Evolutionary conservation across 116 monocot species (phyloP), one percentile per base, ranked within the genome.

Genomic region (Papilionanthe hybrid): DNA sequence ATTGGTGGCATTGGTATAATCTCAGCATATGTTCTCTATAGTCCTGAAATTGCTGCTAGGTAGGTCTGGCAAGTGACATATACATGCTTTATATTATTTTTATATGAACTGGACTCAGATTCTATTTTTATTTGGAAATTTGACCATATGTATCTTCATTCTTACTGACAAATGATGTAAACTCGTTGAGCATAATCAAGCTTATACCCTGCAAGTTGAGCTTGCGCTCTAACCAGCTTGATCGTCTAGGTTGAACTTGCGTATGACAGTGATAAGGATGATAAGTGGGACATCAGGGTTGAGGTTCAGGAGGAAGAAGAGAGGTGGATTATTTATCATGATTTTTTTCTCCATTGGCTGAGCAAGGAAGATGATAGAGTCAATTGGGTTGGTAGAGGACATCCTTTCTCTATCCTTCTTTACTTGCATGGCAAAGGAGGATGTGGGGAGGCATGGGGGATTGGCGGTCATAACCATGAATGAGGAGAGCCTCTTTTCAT

Each of bases 1-100:
- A 92, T 99, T 78, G 99, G 99, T 81, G 92, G 95, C 23, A 63
- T 91, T 69, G 99, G 99, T 77, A 72, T 92, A 42, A 79, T 95
- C 58, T 95, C 95, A 72, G 95, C 99, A 56, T 95, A 92, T 85
- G 49, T 95, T 76, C 93, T 87, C 22, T 95, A 99, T 78, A 86
- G 95, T 47, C 85, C 92, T 68, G 95, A 93, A 86, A 87, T 89
- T 80, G 90, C 95, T 65, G 86, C 79, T 30, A 95, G 99, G 99
- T 99, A 81, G 43, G 85, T 5, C 41, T 23, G 47, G 37, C 28
- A 60, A 42, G 73, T 15, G 30, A 44, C 22, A 18, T 1, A 43
- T 44, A 42, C 20, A 72, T 29, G 9, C 20, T 43, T 10, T 73
- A 73, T 45, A 44, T 1, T 43, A 73, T 44, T 73, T 42, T 20